Conservation (phyloP, 2,329 filamentous ascomycete genomes). For the Epichloe aotearoae region DNA sequence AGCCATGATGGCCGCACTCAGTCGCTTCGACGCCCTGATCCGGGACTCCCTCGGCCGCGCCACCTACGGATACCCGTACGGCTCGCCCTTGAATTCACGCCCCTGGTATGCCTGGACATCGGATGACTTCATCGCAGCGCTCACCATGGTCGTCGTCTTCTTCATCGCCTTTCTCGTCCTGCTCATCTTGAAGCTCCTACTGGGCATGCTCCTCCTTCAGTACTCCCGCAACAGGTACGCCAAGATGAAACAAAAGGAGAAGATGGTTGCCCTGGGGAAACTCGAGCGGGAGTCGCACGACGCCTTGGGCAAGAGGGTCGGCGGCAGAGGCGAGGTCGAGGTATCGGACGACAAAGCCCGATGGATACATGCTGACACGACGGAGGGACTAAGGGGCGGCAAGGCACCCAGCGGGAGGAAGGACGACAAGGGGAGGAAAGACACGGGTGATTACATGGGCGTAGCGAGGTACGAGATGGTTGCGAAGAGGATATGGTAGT, state of each 20-base stretch:
- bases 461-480: constrained; percentile 86
- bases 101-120: constrained; percentile 45
- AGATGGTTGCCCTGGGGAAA: constrained; percentile 30
- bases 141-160: constrained; percentile 79
- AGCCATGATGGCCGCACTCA: constrained; percentile 62
- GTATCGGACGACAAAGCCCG: constrained; percentile 75
- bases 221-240: constrained; percentile 70
- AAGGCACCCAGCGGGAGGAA: constrained; percentile 42
- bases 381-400: constrained; percentile 50
- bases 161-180: constrained; percentile 75
- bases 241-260: constrained; percentile 62
- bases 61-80: constrained; percentile 47
- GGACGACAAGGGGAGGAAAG: constrained; percentile 30
- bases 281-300: constrained; percentile 44
- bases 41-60: constrained; percentile 64
- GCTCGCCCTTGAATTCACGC: constrained; percentile 23
- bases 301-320: constrained; percentile 60
- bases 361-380: constrained; percentile 79
- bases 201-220: constrained; percentile 76
- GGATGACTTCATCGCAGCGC: constrained; percentile 60
- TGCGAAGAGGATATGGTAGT: constrained; percentile 87
- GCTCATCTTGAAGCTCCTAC: constrained; percentile 68
- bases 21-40: constrained; percentile 63
- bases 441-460: constrained; percentile 40
- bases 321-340: constrained; percentile 76